phyloP scores from a whole-genome alignment of 1,284 basidiomycete species.

The Moesziomyces parantarcticus region DNA sequence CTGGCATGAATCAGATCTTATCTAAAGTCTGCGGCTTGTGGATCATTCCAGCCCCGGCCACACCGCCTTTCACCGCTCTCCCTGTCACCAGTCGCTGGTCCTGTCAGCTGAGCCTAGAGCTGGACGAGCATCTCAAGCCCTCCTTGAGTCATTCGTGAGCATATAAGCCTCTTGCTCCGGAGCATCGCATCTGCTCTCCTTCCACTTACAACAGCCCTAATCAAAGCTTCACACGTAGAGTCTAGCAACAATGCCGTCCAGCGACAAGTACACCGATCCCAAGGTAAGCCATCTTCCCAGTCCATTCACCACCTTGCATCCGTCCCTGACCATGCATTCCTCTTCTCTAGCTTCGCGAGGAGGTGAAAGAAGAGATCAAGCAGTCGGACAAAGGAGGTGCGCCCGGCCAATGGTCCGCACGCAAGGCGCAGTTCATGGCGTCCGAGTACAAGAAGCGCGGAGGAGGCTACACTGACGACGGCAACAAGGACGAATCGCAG shows the following conservation, averaged over 20 bases:
- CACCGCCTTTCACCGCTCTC: neutral
- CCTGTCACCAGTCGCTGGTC: neutral
- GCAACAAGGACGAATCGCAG: conserved; percentile 42
- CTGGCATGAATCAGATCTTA: conserved; percentile 35
- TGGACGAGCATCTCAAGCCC: too few species aligned
- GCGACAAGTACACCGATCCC: conserved; percentile 50
- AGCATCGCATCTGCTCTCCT: neutral
- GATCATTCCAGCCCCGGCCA: neutral
- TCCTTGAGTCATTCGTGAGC: neutral
- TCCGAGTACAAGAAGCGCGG: conserved; percentile 47
- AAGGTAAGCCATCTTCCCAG: conserved; percentile 16
- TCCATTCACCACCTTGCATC: neutral
- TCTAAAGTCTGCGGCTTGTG: conserved; percentile 12
- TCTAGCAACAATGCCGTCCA: conserved; percentile 30
- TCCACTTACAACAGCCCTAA: neutral
- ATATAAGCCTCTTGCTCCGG: conserved; percentile 1
- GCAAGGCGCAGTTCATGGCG: conserved; percentile 44
- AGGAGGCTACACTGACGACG: conserved; percentile 40
- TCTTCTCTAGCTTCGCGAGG: conserved; percentile 17
- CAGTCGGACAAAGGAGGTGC: conserved; percentile 42
- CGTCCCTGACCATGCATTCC: neutral
- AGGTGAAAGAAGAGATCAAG: conserved; percentile 43
- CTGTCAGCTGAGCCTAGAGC: neutral
- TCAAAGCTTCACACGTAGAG: neutral
- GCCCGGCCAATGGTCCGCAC: conserved; percentile 43